Evolutionary conservation across 345 rosid species (phyloP).

Genomic region (Acer campestre): DNA sequence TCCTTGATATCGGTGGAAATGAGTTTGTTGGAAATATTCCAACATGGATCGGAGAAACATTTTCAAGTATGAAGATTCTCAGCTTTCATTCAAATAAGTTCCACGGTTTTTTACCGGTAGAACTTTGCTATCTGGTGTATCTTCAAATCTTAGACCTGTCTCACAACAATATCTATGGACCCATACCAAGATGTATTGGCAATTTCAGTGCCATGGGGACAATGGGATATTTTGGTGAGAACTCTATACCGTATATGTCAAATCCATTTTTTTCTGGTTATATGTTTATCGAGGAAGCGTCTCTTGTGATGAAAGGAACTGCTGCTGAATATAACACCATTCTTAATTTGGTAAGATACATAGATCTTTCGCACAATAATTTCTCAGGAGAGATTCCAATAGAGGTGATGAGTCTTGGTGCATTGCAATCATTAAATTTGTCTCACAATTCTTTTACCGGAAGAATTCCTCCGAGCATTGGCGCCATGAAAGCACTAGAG

Average conservation of each 20-base stretch:
- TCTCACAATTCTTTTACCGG: constrained; percentile 9
- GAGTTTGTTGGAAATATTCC: constrained; percentile 15
- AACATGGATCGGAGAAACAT: constrained; percentile 10
- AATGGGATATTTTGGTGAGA: too few relatives aligned
- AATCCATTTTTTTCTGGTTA: rapidly evolving
- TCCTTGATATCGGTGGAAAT: neutral
- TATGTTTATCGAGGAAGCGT: neutral
- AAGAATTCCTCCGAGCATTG: constrained; percentile 8
- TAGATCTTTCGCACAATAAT: neutral
- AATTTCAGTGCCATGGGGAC: constrained; percentile 1
- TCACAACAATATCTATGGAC: constrained; percentile 1
- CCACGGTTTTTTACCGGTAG: constrained; percentile 24
- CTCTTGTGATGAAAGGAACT: constrained; percentile 1
- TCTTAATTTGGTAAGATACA: neutral
- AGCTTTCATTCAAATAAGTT: constrained; percentile 25
- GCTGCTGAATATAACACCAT: neutral
- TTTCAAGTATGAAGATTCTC: neutral
- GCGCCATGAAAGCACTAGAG: constrained; percentile 17
- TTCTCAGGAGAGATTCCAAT: neutral
- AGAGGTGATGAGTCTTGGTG: neutral
- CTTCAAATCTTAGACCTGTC: constrained; percentile 19
- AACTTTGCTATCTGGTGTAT: neutral
- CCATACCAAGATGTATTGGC: constrained; percentile 1
- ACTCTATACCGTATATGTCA: neutral
- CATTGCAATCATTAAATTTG: constrained; percentile 18